These are phyloP conservation scores for Stagonosporopsis chrysanthemi DNA, from an alignment of 2,329 filamentous ascomycete genomes.

Conservation along the genomic window DNA sequence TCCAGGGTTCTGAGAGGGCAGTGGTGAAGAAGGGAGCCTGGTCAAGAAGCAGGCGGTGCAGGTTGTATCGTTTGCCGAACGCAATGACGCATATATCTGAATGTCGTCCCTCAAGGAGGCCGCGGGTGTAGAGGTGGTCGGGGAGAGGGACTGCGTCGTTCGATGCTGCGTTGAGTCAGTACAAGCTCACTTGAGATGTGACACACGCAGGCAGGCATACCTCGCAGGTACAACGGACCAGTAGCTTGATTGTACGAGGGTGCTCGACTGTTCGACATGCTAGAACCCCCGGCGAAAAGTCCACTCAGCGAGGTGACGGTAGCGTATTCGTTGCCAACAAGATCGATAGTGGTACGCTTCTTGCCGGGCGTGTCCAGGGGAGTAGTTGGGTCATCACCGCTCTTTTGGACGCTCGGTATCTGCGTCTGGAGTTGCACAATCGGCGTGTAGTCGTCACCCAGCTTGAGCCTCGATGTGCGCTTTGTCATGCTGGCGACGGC, in stretches of 20 bases:
- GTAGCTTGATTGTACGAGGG: constrained; percentile 52
- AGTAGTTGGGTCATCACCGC: constrained; percentile 57
- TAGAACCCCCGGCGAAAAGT: constrained; percentile 53
- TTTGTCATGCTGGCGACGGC: constrained; percentile 36
- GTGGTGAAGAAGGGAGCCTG: constrained; percentile 64
- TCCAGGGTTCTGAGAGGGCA: constrained; percentile 63
- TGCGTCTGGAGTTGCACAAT: constrained; percentile 42
- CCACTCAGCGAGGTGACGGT: constrained; percentile 55
- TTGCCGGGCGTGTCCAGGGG: constrained; percentile 44
- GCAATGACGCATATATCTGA: constrained; percentile 63
- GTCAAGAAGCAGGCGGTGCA: constrained; percentile 64
- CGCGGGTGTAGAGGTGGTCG: constrained; percentile 61
- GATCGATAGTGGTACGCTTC: constrained; percentile 37
- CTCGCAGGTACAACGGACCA: constrained; percentile 45
- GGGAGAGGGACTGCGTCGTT: constrained; percentile 54
- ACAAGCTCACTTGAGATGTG: background rate
- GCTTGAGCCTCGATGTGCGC: constrained; percentile 38
- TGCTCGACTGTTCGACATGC: constrained; percentile 49
- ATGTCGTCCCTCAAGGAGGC: constrained; percentile 60
- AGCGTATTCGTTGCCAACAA: constrained; percentile 46
- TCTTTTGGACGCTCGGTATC: constrained; percentile 57
- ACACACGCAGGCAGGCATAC: constrained; percentile 26
- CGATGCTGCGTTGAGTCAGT: constrained; percentile 37
- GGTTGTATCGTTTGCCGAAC: constrained; percentile 60
- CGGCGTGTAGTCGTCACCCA: constrained; percentile 37